Conservation (phyloP, 2,329 filamentous ascomycete genomes). For the Talaromyces atroroseus region DNA sequence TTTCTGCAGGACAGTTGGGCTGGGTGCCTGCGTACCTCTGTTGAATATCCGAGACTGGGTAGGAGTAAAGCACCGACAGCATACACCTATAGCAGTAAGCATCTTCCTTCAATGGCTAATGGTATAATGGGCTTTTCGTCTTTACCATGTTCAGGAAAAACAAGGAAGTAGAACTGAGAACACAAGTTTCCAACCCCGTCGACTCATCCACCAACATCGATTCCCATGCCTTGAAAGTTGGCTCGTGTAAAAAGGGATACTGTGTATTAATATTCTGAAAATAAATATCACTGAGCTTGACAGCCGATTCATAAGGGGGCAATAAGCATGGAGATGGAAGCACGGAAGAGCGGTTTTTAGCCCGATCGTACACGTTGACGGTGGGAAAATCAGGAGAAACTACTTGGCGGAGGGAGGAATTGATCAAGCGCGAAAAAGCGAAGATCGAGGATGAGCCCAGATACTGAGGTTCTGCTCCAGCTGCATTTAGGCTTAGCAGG, state of each 20-base stretch:
- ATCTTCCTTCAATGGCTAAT: neutral
- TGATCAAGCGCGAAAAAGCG: slow-evolving; percentile 23
- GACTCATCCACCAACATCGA: neutral
- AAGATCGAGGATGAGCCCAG: slow-evolving; percentile 25
- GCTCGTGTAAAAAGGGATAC: slow-evolving; percentile 35
- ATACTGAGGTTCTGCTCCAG: slow-evolving; percentile 22
- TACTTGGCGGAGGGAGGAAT: slow-evolving; percentile 11
- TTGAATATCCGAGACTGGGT: slow-evolving; percentile 13
- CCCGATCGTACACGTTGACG: neutral
- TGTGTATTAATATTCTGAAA: slow-evolving; percentile 36
- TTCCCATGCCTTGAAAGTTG: slow-evolving; percentile 26
- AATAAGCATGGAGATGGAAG: slow-evolving; percentile 12
- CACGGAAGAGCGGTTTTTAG: neutral
- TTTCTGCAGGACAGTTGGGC: neutral
- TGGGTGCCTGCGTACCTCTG: slow-evolving; percentile 15
- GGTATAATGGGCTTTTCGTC: neutral
- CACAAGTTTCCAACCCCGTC: neutral
- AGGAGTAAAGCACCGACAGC: slow-evolving; percentile 21
- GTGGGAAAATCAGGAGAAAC: neutral
- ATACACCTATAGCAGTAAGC: slow-evolving; percentile 17
- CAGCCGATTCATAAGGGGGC: slow-evolving; percentile 13
- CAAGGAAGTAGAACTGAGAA: slow-evolving; percentile 9
- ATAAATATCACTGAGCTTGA: slow-evolving; percentile 22
- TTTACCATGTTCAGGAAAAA: slow-evolving; percentile 22
- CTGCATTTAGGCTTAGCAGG: neutral